Percentiles rank a stretch among this genome's conserved stretches.
Evolutionary conservation across 148 eudicot genomes (phyloP).

Genomic region (Fagopyrum tataricum): DNA sequence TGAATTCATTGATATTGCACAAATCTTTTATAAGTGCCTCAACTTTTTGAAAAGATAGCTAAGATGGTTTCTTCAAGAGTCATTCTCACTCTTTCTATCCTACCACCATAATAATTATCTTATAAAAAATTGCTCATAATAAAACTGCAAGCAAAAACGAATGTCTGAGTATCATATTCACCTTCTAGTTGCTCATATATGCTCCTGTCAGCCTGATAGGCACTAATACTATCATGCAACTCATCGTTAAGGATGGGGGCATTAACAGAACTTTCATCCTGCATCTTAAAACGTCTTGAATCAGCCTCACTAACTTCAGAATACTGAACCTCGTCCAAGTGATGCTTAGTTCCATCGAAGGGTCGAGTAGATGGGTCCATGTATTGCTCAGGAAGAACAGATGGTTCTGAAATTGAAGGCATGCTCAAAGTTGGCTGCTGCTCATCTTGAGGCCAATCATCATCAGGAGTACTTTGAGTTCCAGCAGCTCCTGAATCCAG

Average conservation of each 20-base stretch:
- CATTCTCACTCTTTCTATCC: not conserved
- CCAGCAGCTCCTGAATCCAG: constrained; percentile 23
- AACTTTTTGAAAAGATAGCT: not conserved
- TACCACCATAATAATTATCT: not conserved
- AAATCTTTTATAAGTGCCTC: not conserved
- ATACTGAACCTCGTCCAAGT: constrained; percentile 31
- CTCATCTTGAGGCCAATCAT: constrained; percentile 75
- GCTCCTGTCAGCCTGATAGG: constrained; percentile 42
- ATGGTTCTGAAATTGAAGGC: constrained; percentile 29
- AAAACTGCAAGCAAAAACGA: not conserved
- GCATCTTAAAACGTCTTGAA: constrained; percentile 26
- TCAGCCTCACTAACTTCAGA: constrained; percentile 36
- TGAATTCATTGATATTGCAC: not conserved
- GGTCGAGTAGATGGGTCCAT: constrained; percentile 24
- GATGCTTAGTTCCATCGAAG: constrained; percentile 32
- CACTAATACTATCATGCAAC: constrained; percentile 35
- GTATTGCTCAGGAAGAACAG: constrained; percentile 40
- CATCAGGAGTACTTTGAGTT: constrained; percentile 36
- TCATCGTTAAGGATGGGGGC: constrained; percentile 50
- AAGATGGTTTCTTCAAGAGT: not conserved
- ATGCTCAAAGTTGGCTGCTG: constrained; percentile 38
- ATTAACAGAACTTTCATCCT: constrained; percentile 39
- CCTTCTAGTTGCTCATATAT: constrained; percentile 48
- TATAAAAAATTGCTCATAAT: not conserved
- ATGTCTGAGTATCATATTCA: constrained; percentile 25